Evolutionary conservation across 75 land plant species (phyloP), one percentile per base, ranked within the genome.

Genomic region (Ceratopteris richardii): DNA sequence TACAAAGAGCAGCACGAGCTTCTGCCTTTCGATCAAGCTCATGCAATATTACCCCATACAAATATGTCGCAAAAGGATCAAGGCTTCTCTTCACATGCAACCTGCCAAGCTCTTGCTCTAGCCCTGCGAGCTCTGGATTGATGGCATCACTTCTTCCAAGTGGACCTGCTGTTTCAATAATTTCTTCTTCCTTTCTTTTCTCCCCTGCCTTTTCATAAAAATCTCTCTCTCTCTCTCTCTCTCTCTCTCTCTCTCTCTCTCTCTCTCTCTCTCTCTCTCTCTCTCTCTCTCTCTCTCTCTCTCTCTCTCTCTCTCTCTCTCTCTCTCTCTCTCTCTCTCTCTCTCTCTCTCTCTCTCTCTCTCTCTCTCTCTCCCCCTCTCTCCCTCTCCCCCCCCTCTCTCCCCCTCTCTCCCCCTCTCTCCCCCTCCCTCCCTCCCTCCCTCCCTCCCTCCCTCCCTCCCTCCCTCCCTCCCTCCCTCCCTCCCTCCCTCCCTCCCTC

Each of bases 151-250:
- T 71, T 59, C 85, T 89, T 14, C 96, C 91, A 25, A 90, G 54
- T 0, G 98, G 80, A 16, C 94, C 94, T 39, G 78, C 98, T 50
- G 83, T 76, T 62, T 94, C 98, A 52, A 94, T 79, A 31, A 75
- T 73, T 63, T 90, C 96, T 72, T 94, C 98, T 61, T 94, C 98
- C 64, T 94, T 94, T 24, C 98, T 79, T 75, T 86, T 94, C 72
- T 94, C 98, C 61, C 98, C 98, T 51, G 96, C 96, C 98, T 94
- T 12, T 74, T 50, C 5, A 42, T 59, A 22, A 28, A 18, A 48
- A 29, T 24, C 17, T 20, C 4, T 14, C 4, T 46, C 12, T 14
- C 48, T 46, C 48, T 46, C 48, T 46, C 48, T 46, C 48, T 46
- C 48, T 46, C 48, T 46, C 48, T 46, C 48, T 46, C 48, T 46